Conservation (phyloP, 2,329 filamentous ascomycete species). For the Fusarium sp. region DNA sequence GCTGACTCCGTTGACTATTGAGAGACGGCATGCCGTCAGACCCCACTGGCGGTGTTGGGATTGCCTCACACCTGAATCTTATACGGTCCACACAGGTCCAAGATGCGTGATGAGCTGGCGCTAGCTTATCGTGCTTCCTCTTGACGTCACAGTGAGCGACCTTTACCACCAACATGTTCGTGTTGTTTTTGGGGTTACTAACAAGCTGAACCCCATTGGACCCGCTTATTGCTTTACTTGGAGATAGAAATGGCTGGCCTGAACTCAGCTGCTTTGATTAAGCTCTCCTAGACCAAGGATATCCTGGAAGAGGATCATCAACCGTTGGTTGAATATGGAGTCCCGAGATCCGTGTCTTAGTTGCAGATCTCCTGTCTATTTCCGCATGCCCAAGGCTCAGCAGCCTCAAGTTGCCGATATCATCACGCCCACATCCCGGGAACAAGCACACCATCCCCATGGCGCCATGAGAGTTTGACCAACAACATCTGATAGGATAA, state of each 20-base stretch:
- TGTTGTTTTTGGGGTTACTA: constrained; percentile 29
- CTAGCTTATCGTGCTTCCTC: constrained; percentile 24
- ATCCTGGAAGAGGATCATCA: constrained; percentile 15
- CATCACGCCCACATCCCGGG: constrained; percentile 7
- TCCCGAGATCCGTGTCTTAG: neutral
- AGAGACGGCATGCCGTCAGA: constrained; percentile 16
- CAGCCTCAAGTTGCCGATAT: constrained; percentile 1
- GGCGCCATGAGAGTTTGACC: neutral
- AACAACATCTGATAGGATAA: constrained; percentile 14
- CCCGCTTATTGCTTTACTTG: constrained; percentile 28
- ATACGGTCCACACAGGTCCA: constrained; percentile 13
- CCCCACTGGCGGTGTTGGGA: neutral
- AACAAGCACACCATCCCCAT: constrained; percentile 9
- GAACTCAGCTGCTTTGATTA: constrained; percentile 1
- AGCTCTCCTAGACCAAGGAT: constrained; percentile 2
- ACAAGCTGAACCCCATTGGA: constrained; percentile 16
- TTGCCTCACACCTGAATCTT: constrained; percentile 23
- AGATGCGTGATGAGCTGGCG: constrained; percentile 33
- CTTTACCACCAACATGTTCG: constrained; percentile 21
- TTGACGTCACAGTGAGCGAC: constrained; percentile 16
- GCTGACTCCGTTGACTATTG: neutral
- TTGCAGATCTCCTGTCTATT: constrained; percentile 23
- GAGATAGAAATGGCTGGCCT: constrained; percentile 12
- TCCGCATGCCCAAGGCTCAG: constrained; percentile 15
- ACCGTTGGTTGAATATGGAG: neutral